Conservation (phyloP, 257 asterid genomes). For the Mitragyna speciosa region DNA sequence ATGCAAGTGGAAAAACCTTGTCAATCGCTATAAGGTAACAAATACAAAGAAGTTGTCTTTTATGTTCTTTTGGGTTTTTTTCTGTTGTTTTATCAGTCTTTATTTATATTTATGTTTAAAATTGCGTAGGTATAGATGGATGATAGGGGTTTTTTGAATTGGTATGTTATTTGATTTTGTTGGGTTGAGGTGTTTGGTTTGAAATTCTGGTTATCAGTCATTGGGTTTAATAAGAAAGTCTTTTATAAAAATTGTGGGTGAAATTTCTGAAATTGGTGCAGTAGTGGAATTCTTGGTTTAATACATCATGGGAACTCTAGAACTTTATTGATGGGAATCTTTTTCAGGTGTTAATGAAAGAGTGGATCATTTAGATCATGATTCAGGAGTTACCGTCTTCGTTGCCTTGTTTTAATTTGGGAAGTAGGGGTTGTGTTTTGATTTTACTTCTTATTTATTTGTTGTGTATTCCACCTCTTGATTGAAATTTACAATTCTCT, state of each 20-base stretch:
- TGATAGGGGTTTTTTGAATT: no score
- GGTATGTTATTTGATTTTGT: no score
- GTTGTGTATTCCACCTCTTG: neutral
- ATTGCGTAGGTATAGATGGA: neutral
- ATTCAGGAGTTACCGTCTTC: neutral
- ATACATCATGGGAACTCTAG: no score
- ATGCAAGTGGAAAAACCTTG: constrained; percentile 71
- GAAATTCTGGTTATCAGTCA: neutral
- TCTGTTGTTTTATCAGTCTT: neutral
- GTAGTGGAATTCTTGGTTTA: neutral
- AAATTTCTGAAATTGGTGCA: neutral
- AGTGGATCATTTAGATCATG: neutral
- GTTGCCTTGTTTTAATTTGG: neutral
- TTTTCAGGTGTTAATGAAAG: no score
- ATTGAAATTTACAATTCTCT: neutral
- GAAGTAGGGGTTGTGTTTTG: neutral
- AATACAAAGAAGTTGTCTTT: neutral
- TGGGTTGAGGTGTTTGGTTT: no score
- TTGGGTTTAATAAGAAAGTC: neutral
- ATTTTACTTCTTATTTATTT: neutral
- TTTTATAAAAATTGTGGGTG: neutral
- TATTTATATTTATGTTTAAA: neutral
- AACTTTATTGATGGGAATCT: no score
- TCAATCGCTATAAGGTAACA: constrained; percentile 53
- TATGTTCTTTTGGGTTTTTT: neutral